Percentiles rank a stretch among this genome's conserved stretches.
Evolutionary conservation across 1,284 basidiomycete genomes (phyloP).

Genomic region (Hymenochaete sp.): DNA sequence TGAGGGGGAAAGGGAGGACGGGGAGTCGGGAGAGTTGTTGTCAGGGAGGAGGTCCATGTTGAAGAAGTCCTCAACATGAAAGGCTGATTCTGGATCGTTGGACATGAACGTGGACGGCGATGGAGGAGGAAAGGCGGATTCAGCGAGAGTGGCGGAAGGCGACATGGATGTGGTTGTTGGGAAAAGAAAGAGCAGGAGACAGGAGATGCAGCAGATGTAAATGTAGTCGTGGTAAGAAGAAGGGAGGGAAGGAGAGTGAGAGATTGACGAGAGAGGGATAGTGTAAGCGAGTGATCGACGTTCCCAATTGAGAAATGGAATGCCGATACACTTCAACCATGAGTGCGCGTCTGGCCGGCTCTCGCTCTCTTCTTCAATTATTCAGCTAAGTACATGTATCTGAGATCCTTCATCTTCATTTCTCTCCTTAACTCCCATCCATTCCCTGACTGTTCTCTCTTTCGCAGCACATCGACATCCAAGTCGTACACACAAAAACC

Average conservation of each 20-base stretch:
- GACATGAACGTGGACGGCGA: constrained; percentile 11
- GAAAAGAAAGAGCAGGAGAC: not conserved
- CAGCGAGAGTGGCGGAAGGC: not conserved
- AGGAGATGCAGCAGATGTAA: not conserved
- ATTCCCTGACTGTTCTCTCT: no score
- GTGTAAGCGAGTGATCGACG: no score
- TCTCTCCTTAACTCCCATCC: no score
- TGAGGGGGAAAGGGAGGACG: constrained; percentile 14
- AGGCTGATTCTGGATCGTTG: constrained; percentile 1
- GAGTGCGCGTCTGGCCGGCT: no score
- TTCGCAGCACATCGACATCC: no score
- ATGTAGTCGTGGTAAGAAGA: not conserved
- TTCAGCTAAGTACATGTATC: no score
- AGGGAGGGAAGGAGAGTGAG: not conserved
- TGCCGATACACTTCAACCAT: no score
- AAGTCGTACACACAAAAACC: no score
- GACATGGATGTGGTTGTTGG: constrained; percentile 7
- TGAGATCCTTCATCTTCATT: no score
- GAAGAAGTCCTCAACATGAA: constrained; percentile 39
- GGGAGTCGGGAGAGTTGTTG: constrained; percentile 21
- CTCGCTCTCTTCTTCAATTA: no score
- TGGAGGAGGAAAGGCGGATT: constrained; percentile 15
- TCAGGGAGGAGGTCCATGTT: constrained; percentile 36
- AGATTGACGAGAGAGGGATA: no score
- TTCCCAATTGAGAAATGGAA: no score